phyloP scores from a whole-genome alignment of 495 filamentous ascomycete genomes.

The Acidiella bohemica region DNA sequence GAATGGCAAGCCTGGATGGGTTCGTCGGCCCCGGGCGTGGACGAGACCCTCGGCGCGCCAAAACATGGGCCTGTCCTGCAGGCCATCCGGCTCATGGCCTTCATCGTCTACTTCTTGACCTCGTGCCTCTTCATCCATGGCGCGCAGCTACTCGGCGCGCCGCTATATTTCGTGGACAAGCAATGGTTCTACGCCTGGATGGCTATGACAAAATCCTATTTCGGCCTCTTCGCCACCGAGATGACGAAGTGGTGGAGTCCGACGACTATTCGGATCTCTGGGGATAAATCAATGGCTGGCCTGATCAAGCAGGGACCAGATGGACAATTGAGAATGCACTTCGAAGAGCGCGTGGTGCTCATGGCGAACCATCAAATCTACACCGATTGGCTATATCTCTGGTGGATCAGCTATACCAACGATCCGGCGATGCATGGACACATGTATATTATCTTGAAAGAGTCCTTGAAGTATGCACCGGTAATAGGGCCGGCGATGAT shows the following conservation, averaged over 20 bases:
- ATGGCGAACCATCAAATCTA: slow-evolving; percentile 83
- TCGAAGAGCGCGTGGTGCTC: slow-evolving; percentile 63
- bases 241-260: slow-evolving; percentile 76
- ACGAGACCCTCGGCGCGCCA: slow-evolving; percentile 12
- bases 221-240: slow-evolving; percentile 57
- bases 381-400: slow-evolving; percentile 79
- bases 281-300: slow-evolving; percentile 56
- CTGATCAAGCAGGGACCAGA: slow-evolving; percentile 46
- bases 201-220: slow-evolving; percentile 61
- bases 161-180: slow-evolving; percentile 55
- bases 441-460: slow-evolving; percentile 73
- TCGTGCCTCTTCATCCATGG: slow-evolving; percentile 34
- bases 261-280: slow-evolving; percentile 60
- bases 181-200: slow-evolving; percentile 66
- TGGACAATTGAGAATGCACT: slow-evolving; percentile 55
- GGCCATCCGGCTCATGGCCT: slow-evolving; percentile 10
- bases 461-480: slow-evolving; percentile 65
- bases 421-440: slow-evolving; percentile 54
- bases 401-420: slow-evolving; percentile 73
- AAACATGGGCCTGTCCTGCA: slow-evolving; percentile 9
- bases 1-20: slow-evolving; percentile 15
- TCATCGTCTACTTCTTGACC: slow-evolving; percentile 15
- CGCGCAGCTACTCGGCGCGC: slow-evolving; percentile 54
- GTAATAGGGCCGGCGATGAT: slow-evolving; percentile 66
- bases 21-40: background rate